These are phyloP conservation scores for Quercus alba DNA, from an alignment of 306 rosid genomes.

Conservation along the genomic window DNA sequence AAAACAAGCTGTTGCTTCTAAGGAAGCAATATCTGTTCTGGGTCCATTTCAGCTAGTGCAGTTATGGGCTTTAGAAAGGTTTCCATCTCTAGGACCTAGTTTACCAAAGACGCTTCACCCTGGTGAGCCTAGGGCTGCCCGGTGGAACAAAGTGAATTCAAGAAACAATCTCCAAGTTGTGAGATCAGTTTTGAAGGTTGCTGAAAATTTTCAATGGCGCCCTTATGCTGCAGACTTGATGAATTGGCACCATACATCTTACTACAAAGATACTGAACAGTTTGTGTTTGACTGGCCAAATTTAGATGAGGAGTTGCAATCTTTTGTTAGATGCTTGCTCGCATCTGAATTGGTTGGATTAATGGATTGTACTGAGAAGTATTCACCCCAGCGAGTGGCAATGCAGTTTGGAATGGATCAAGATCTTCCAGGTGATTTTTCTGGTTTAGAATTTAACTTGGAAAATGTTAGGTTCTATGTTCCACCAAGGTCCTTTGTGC, in stretches of 20 bases:
- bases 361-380: not conserved
- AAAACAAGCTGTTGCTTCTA: not conserved
- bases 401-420: constrained; percentile 22
- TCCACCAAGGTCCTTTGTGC: constrained; percentile 16
- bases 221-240: constrained; percentile 26
- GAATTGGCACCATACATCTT: constrained; percentile 12
- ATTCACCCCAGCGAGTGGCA: constrained; percentile 50
- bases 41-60: constrained; percentile 49
- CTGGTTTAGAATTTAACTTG: too few species aligned
- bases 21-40: not conserved
- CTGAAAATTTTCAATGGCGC: constrained; percentile 35
- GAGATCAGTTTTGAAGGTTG: not conserved
- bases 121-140: constrained; percentile 18
- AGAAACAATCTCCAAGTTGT: not conserved
- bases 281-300: constrained; percentile 5
- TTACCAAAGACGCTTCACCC: not conserved
- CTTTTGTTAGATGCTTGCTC: constrained; percentile 33
- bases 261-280: constrained; percentile 1
- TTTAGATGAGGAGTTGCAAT: constrained; percentile 13
- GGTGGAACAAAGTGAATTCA: constrained; percentile 4
- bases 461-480: not conserved
- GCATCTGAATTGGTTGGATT: constrained; percentile 38
- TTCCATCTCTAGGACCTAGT: constrained; percentile 14
- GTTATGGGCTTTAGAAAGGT: constrained; percentile 58
- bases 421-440: constrained; percentile 37